Evolutionary conservation across 441 rosid species (phyloP).

Genomic region (Croton setiger): DNA sequence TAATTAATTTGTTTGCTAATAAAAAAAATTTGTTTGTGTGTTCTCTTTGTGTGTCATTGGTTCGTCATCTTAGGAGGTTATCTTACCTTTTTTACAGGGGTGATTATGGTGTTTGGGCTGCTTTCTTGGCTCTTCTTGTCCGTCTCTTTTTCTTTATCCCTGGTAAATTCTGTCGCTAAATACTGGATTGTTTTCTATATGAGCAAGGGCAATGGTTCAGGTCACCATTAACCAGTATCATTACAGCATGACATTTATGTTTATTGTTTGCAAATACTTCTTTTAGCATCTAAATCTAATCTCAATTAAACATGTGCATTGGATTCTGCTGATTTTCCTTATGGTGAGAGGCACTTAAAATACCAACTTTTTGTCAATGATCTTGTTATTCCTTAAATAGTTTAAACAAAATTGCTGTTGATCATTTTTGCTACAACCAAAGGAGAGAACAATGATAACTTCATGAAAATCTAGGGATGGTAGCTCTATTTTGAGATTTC

Average conservation of each 20-base stretch:
- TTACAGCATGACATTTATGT: neutral
- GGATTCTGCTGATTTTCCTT: neutral
- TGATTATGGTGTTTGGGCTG: conserved; percentile 87
- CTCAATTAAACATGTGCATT: neutral
- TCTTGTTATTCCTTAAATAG: neutral
- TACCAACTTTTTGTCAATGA: neutral
- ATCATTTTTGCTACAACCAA: neutral
- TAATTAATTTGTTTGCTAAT: neutral
- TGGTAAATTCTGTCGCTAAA: conserved; percentile 37
- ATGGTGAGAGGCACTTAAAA: neutral
- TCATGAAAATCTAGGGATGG: neutral
- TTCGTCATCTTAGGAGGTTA: conserved; percentile 15
- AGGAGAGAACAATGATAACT: neutral
- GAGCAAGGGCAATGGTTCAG: neutral
- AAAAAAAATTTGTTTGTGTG: no score
- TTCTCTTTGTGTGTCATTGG: neutral
- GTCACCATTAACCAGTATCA: neutral
- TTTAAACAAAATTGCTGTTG: neutral
- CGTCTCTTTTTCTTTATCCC: conserved; percentile 85
- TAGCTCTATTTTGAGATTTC: neutral
- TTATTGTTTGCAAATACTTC: neutral
- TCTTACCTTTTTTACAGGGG: conserved; percentile 62
- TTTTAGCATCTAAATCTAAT: neutral
- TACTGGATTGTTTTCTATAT: conserved; percentile 2
- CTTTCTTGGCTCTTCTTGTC: conserved; percentile 72